Evolutionary conservation across 2,329 filamentous ascomycete species (phyloP).

Genomic region (Neonectria coccinea): DNA sequence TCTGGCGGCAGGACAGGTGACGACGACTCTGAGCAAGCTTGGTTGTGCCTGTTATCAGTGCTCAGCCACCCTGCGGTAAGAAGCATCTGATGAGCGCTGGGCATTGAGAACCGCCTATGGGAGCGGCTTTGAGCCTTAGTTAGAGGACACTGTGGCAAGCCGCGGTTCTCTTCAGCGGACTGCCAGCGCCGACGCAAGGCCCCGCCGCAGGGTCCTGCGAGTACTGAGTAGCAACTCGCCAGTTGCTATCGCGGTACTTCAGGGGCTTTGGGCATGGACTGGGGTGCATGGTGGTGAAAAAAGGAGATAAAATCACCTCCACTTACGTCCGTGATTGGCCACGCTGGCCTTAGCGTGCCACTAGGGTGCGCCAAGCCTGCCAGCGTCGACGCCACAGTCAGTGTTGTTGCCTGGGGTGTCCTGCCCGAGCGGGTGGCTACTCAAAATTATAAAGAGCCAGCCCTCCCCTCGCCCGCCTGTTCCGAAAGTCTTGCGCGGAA

Average conservation of each 20-base stretch:
- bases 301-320: constrained; percentile 56
- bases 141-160: constrained; percentile 37
- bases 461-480: constrained; percentile 65
- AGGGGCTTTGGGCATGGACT: constrained; percentile 52
- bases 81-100: constrained; percentile 8
- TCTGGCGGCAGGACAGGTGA: constrained; percentile 32
- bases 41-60: constrained; percentile 16
- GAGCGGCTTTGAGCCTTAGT: constrained; percentile 18
- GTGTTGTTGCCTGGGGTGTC: constrained; percentile 58
- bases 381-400: constrained; percentile 58
- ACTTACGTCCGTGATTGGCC: constrained; percentile 54
- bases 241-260: constrained; percentile 54
- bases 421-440: constrained; percentile 51
- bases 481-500: constrained; percentile 65
- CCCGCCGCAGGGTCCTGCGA: background rate
- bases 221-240: constrained; percentile 22
- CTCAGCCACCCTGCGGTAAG: constrained; percentile 22
- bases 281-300: constrained; percentile 49
- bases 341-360: constrained; percentile 47
- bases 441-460: constrained; percentile 69
- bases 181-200: constrained; percentile 19
- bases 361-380: constrained; percentile 54
- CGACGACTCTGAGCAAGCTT: constrained; percentile 27
- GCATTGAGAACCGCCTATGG: constrained; percentile 15
- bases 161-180: constrained; percentile 25